Conservation (phyloP, 2,329 filamentous ascomycete species). For the Drechslerella dactyloides region DNA sequence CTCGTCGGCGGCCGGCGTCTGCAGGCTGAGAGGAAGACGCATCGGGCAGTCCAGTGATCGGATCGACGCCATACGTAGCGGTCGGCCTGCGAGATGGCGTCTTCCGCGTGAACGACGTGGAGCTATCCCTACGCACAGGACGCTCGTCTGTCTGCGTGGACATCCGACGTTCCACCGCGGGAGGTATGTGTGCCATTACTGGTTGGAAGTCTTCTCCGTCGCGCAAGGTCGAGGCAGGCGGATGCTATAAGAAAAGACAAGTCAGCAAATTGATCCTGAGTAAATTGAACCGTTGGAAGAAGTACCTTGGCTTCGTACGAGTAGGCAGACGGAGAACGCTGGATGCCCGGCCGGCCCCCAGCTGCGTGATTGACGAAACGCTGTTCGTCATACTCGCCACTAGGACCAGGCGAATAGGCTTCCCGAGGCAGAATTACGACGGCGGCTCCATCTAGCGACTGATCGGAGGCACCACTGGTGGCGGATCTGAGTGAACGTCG, state of each 20-base stretch:
- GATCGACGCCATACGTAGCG: constrained; percentile 53
- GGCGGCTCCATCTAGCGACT: constrained; percentile 64
- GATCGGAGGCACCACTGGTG: constrained; percentile 63
- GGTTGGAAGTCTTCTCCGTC: constrained; percentile 53
- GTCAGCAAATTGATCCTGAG: not conserved
- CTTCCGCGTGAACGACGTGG: constrained; percentile 43
- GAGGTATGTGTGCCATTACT: constrained; percentile 52
- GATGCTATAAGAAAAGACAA: constrained; percentile 43
- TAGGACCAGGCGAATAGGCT: constrained; percentile 53
- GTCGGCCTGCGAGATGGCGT: constrained; percentile 53
- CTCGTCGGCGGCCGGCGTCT: constrained; percentile 8
- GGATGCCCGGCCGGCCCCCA: constrained; percentile 41
- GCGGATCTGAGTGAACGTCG: constrained; percentile 61
- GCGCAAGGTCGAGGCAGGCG: constrained; percentile 50
- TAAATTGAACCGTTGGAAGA: not conserved
- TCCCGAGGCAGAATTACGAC: constrained; percentile 61
- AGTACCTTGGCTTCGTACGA: constrained; percentile 54
- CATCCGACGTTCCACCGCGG: constrained; percentile 52
- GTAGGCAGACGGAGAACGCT: constrained; percentile 56
- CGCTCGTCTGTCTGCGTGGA: constrained; percentile 30
- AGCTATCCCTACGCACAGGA: constrained; percentile 29
- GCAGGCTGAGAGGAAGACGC: constrained; percentile 18
- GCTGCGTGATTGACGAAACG: constrained; percentile 53
- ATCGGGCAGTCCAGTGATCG: constrained; percentile 52
- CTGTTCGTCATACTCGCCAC: constrained; percentile 44